Conservation (phyloP, 2,329 filamentous ascomycete genomes). For the Scytalidium sp. region DNA sequence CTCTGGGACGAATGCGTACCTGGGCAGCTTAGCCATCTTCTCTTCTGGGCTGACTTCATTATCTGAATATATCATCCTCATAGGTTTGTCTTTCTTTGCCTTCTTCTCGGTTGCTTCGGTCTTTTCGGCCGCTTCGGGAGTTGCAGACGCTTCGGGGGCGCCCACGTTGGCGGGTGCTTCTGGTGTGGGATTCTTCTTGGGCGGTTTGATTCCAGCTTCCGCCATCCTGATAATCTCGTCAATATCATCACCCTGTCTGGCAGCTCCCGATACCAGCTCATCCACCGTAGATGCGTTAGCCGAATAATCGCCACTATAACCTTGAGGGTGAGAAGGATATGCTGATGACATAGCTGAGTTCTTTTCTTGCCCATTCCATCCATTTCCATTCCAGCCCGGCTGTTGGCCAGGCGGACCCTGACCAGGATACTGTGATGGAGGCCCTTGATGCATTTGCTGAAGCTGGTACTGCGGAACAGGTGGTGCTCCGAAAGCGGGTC, state of each 20-base stretch:
- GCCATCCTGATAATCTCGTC: slow-evolving; percentile 64
- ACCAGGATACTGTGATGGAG: slow-evolving; percentile 24
- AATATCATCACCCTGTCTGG: slow-evolving; percentile 55
- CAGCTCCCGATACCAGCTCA: slow-evolving; percentile 43
- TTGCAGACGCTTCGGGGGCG: slow-evolving; percentile 20
- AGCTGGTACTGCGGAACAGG: slow-evolving; percentile 46
- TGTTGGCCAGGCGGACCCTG: slow-evolving; percentile 19
- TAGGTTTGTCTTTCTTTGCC: slow-evolving; percentile 64
- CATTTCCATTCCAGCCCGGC: slow-evolving; percentile 31
- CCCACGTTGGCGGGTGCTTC: slow-evolving; percentile 39
- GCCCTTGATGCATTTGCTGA: slow-evolving; percentile 54
- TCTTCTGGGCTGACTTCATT: slow-evolving; percentile 81
- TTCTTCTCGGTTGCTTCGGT: slow-evolving; percentile 57
- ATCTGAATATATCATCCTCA: slow-evolving; percentile 79
- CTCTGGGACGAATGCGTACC: slow-evolving; percentile 65
- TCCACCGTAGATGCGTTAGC: slow-evolving; percentile 43
- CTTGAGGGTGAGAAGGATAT: slow-evolving; percentile 31
- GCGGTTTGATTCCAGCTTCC: slow-evolving; percentile 55
- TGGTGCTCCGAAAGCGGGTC: slow-evolving; percentile 52
- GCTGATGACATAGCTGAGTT: slow-evolving; percentile 34
- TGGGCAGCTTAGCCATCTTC: slow-evolving; percentile 75
- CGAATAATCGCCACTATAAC: slow-evolving; percentile 27
- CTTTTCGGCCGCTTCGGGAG: slow-evolving; percentile 30
- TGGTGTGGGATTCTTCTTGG: slow-evolving; percentile 36
- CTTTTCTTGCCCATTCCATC: slow-evolving; percentile 32